phyloP scores from a whole-genome alignment of 139 green algal genomes.

The Coelastrella sp. region DNA sequence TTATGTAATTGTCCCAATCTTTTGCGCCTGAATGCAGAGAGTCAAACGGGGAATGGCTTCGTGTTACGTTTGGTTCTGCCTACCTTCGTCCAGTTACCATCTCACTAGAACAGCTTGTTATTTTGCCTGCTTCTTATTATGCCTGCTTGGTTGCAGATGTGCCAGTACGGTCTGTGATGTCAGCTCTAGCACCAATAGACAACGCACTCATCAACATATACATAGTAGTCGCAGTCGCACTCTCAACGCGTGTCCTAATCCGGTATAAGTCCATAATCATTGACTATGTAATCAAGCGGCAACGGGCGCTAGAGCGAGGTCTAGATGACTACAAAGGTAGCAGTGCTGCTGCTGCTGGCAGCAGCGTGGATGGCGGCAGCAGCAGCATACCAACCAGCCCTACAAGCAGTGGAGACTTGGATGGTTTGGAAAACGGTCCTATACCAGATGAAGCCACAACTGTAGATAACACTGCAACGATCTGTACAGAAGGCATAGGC shows the following conservation, averaged over 20 bases:
- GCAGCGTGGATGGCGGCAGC: background rate
- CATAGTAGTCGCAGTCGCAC: conserved; percentile 4
- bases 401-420: background rate
- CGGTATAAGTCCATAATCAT: conserved; percentile 10
- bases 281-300: background rate
- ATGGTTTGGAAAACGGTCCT: background rate
- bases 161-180: background rate
- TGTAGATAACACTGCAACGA: background rate
- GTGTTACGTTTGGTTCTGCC: no score
- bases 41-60: no score
- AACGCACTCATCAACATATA: background rate
- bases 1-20: no score
- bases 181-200: conserved; percentile 7
- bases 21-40: no score
- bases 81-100: no score
- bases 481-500: background rate
- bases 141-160: conserved; percentile 19
- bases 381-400: no score
- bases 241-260: background rate
- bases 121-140: no score
- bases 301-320: background rate
- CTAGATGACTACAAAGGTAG: no score
- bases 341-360: background rate
- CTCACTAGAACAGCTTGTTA: no score
- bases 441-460: background rate